Evolutionary conservation across 2,329 filamentous ascomycete species (phyloP).

Genomic region (Pseudofabraea citricarpa): DNA sequence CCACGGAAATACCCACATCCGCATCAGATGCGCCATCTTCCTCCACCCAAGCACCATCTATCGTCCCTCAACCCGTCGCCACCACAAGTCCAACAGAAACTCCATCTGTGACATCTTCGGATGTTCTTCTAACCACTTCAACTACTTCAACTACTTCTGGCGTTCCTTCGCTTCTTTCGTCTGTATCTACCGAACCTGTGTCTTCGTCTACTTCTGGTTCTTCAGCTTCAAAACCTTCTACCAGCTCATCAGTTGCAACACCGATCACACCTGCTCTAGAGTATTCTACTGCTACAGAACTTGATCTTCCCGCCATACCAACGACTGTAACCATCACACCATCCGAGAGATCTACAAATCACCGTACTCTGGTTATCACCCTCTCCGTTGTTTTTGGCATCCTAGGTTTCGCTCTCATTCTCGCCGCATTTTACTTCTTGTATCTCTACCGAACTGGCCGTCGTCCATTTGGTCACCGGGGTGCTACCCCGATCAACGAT

Average conservation of each 20-base stretch:
- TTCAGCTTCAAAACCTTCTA: background rate
- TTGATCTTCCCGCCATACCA: background rate
- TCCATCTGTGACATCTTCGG: no score
- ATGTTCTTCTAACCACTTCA: no score
- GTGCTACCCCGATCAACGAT: conserved; percentile 57
- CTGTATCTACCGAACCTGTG: conserved; percentile 8
- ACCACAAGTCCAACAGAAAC: background rate
- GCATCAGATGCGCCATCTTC: no score
- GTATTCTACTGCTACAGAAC: background rate
- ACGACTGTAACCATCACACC: background rate
- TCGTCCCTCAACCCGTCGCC: no score
- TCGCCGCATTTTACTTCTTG: conserved; percentile 13
- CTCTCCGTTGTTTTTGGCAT: conserved; percentile 17
- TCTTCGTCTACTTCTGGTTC: conserved; percentile 9
- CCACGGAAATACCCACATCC: no score
- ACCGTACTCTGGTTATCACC: conserved; percentile 2
- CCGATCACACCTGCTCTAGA: no score
- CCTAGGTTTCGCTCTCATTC: conserved; percentile 19
- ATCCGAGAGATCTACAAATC: background rate
- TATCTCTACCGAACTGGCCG: conserved; percentile 20
- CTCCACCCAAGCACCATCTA: background rate
- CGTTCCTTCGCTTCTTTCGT: conserved; percentile 2
- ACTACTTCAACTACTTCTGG: background rate
- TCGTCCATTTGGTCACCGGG: conserved; percentile 43
- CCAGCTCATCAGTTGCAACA: background rate